Percentiles rank a stretch among this genome's conserved stretches.
These are phyloP conservation scores for Penicillium sp. DNA, from an alignment of 2,329 filamentous ascomycete genomes.

Conservation along the genomic window DNA sequence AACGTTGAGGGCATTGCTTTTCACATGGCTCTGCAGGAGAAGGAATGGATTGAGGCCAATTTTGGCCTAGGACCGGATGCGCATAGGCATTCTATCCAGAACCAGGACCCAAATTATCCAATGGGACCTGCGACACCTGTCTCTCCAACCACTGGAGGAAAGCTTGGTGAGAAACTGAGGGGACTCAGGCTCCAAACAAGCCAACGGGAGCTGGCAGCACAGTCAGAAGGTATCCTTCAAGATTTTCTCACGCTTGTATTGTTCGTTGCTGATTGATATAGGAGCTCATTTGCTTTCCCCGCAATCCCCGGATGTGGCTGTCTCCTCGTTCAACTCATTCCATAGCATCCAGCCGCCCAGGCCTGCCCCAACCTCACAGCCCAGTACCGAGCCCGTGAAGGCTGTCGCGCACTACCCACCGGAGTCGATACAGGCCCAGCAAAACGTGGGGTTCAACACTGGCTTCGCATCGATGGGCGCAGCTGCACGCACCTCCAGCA, in stretches of 20 bases:
- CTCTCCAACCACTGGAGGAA: slow-evolving; percentile 67
- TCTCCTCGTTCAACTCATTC: slow-evolving; percentile 66
- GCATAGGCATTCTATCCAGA: slow-evolving; percentile 37
- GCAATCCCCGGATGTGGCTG: slow-evolving; percentile 66
- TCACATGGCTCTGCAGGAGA: slow-evolving; percentile 82
- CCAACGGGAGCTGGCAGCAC: slow-evolving; percentile 64
- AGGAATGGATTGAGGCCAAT: slow-evolving; percentile 81
- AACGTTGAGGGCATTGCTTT: slow-evolving; percentile 84
- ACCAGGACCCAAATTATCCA: slow-evolving; percentile 30
- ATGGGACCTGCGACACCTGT: slow-evolving; percentile 61
- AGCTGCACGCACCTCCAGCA: slow-evolving; percentile 39
- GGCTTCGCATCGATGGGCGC: slow-evolving; percentile 39
- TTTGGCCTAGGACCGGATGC: slow-evolving; percentile 65
- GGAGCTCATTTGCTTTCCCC: slow-evolving; percentile 61
- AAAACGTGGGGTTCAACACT: slow-evolving; percentile 32
- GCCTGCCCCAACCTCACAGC: slow-evolving; percentile 20
- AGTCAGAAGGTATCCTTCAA: slow-evolving; percentile 55
- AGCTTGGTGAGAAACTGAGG: slow-evolving; percentile 77
- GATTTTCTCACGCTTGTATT: neutral
- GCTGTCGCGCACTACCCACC: slow-evolving; percentile 47
- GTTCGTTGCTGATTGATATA: slow-evolving; percentile 3
- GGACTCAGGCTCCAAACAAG: slow-evolving; percentile 79
- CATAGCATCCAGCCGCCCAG: slow-evolving; percentile 46
- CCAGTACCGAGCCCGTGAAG: slow-evolving; percentile 24
- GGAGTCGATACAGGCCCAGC: slow-evolving; percentile 42